Evolutionary conservation across 768 basidiomycete genomes (phyloP).

Genomic region (Pisolithus orientalis): DNA sequence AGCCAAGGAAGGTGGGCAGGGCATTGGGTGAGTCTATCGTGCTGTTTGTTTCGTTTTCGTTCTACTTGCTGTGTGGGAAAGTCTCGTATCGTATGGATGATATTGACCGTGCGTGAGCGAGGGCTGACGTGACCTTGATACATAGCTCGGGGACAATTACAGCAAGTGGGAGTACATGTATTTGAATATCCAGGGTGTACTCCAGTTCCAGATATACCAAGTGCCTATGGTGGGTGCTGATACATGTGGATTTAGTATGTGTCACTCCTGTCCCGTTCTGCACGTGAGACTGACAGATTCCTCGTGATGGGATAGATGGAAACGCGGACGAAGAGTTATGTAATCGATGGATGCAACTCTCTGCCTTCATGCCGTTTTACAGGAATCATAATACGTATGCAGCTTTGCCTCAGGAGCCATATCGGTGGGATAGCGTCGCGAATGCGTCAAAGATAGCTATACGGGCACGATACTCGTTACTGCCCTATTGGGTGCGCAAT

Average conservation of each 20-base stretch:
- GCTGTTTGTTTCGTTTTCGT: background rate
- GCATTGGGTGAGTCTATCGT: conserved; percentile 47
- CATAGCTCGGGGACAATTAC: conserved; percentile 69
- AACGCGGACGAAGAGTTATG: conserved; percentile 80
- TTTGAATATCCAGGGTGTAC: conserved; percentile 63
- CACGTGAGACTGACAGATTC: background rate
- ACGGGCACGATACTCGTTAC: conserved; percentile 56
- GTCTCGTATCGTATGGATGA: background rate
- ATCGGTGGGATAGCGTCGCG: conserved; percentile 75
- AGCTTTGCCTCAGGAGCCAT: conserved; percentile 74
- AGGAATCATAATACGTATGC: conserved; percentile 68
- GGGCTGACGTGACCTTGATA: background rate
- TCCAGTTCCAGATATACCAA: conserved; percentile 81
- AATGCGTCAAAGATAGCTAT: conserved; percentile 69
- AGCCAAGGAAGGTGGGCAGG: conserved; percentile 65
- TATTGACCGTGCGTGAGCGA: too few species aligned
- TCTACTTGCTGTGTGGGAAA: background rate
- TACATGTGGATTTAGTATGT: conserved; percentile 34
- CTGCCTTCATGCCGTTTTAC: conserved; percentile 78
- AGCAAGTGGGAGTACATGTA: conserved; percentile 71
- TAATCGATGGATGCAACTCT: conserved; percentile 85
- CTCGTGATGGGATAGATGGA: conserved; percentile 20
- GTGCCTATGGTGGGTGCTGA: conserved; percentile 83
- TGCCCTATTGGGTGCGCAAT: conserved; percentile 67
- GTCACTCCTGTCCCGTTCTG: background rate